A percentile compares a stretch with the other conserved stretches of the same genome.
phyloP scores from a whole-genome alignment of 306 rosid species.

The apple (Malus domestica) region ASM211411v1 NC_041789.1:17467501-17468000 shows the following conservation, averaged over 20 bases:
- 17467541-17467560: conserved; percentile 67
- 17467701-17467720: not conserved
- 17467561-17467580: conserved; percentile 77
- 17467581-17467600: conserved; percentile 17
- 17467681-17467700: not conserved
- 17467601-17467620: not conserved
- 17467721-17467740: conserved; percentile 67
- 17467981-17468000: not conserved
- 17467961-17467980: not conserved
- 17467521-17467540: conserved; percentile 68
- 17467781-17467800: conserved; percentile 68
- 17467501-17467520: conserved; percentile 50
- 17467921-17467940: not conserved
- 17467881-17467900: conserved; percentile 1
- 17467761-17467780: conserved; percentile 63
- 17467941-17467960: not conserved
- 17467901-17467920: not conserved
- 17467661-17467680: not conserved
- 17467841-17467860: conserved; percentile 38
- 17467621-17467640: not conserved
- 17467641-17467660: not conserved
- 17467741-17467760: conserved; percentile 76
- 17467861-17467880: conserved; percentile 16
- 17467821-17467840: conserved; percentile 78
- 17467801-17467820: conserved; percentile 74